Evolutionary conservation across 1,284 basidiomycete genomes (phyloP).

Genomic region (Sphaerobolus stellatus): DNA sequence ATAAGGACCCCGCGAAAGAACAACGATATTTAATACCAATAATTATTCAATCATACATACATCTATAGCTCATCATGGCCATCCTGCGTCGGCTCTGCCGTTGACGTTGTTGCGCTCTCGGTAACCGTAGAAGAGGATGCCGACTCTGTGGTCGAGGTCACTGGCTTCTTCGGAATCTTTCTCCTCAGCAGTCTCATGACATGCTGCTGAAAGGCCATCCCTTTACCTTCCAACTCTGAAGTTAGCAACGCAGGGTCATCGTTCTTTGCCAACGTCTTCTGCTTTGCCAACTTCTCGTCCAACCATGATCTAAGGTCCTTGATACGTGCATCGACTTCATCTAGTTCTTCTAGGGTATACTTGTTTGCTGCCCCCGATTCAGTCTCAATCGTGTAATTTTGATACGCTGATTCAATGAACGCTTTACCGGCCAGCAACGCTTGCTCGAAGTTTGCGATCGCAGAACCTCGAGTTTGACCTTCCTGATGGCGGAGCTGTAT

Average conservation of each 20-base stretch:
- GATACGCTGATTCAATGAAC: slow-evolving; percentile 78
- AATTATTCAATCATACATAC: too few relatives aligned
- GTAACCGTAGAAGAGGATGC: too few relatives aligned
- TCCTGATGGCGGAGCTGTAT: slow-evolving; percentile 87
- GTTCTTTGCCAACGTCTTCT: slow-evolving; percentile 68
- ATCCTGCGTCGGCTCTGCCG: too few relatives aligned
- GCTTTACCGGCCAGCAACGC: slow-evolving; percentile 49
- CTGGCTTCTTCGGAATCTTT: slow-evolving; percentile 57
- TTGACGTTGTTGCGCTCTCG: too few relatives aligned
- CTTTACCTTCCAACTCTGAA: slow-evolving; percentile 78
- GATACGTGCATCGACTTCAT: slow-evolving; percentile 68
- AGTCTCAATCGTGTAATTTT: slow-evolving; percentile 66
- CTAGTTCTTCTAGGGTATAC: slow-evolving; percentile 82
- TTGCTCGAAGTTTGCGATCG: slow-evolving; percentile 64
- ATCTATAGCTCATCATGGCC: too few relatives aligned
- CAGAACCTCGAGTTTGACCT: slow-evolving; percentile 68
- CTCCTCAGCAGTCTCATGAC: slow-evolving; percentile 67
- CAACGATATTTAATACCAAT: too few relatives aligned
- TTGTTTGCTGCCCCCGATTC: slow-evolving; percentile 62
- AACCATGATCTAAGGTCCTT: slow-evolving; percentile 82
- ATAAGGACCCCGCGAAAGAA: too few relatives aligned
- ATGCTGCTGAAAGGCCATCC: slow-evolving; percentile 75
- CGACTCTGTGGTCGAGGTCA: too few relatives aligned
- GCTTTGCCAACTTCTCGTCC: slow-evolving; percentile 73
- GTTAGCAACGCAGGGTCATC: slow-evolving; percentile 82